Evolutionary conservation across 2,329 filamentous ascomycete species (phyloP).

Genomic region (Biscogniauxia sp.): DNA sequence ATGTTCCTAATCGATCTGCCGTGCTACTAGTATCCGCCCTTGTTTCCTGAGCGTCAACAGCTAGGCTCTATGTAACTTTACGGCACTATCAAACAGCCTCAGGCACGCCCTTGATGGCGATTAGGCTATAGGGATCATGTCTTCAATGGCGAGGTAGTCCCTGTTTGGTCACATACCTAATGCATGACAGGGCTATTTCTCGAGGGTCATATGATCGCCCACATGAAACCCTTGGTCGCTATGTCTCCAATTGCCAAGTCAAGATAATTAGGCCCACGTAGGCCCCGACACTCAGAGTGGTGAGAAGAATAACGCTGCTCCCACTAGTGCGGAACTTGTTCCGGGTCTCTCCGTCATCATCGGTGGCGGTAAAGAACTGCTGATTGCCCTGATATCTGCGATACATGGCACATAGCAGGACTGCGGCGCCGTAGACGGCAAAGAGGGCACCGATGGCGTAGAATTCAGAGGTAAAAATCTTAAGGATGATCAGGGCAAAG

Average conservation of each 20-base stretch:
- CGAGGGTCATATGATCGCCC: background rate
- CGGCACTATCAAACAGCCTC: too few relatives aligned
- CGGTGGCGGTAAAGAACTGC: constrained; percentile 77
- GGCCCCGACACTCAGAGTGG: constrained; percentile 53
- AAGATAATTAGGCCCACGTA: constrained; percentile 57
- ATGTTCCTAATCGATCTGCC: constrained; percentile 2
- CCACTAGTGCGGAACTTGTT: constrained; percentile 63
- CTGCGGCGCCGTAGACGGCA: constrained; percentile 82
- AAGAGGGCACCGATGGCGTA: constrained; percentile 96
- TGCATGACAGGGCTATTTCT: background rate
- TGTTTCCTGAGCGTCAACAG: background rate
- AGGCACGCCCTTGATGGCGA: background rate
- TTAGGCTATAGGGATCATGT: background rate
- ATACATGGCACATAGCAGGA: constrained; percentile 80
- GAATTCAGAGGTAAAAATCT: constrained; percentile 96
- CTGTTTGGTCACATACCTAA: background rate
- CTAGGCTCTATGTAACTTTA: background rate
- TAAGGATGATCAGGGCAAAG: constrained; percentile 89
- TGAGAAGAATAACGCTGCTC: constrained; percentile 59
- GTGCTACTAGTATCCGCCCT: background rate
- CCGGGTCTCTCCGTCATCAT: constrained; percentile 39
- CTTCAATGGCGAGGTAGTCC: background rate
- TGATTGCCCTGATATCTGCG: constrained; percentile 87
- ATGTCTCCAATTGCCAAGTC: constrained; percentile 44
- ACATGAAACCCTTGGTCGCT: constrained; percentile 2